A percentile compares a stretch with the other conserved stretches of the same genome.
Conservation (phyloP, 2,329 filamentous ascomycete genomes). For the Scedosporium aurantiacum region DNA sequence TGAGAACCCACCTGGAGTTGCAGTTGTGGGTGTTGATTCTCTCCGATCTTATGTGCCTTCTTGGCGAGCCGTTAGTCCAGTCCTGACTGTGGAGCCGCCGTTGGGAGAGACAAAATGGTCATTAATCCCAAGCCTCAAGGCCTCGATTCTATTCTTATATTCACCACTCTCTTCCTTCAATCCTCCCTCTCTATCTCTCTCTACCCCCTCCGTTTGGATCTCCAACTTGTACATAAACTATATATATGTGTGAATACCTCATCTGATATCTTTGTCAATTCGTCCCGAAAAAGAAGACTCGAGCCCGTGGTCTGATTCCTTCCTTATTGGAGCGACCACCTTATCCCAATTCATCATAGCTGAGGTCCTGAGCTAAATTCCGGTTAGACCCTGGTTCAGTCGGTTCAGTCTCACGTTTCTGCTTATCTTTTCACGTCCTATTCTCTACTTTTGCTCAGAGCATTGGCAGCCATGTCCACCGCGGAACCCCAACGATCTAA, state of each 20-base stretch:
- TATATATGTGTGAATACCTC: too few relatives aligned
- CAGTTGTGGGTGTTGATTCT: neutral
- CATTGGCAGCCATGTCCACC: neutral
- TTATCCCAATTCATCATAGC: neutral
- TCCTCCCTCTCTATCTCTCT: neutral
- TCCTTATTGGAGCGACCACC: too few relatives aligned
- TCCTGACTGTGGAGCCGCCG: neutral
- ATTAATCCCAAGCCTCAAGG: neutral
- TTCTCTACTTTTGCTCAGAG: neutral
- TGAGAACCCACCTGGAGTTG: neutral
- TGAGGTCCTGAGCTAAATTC: neutral
- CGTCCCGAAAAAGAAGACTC: too few relatives aligned
- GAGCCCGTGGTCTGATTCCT: too few relatives aligned
- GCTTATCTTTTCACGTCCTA: neutral
- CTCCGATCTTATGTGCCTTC: neutral
- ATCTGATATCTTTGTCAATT: too few relatives aligned
- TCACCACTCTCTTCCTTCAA: neutral
- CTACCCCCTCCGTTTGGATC: neutral
- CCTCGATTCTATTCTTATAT: neutral
- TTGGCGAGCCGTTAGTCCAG: neutral
- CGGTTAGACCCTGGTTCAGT: neutral
- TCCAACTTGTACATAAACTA: neutral
- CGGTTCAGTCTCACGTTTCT: neutral
- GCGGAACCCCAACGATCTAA: neutral
- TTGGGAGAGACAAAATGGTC: neutral